Evolutionary conservation across 495 filamentous ascomycete species (phyloP), one percentile per base, ranked within the genome.

Genomic region (Penicillium malachiteum): DNA sequence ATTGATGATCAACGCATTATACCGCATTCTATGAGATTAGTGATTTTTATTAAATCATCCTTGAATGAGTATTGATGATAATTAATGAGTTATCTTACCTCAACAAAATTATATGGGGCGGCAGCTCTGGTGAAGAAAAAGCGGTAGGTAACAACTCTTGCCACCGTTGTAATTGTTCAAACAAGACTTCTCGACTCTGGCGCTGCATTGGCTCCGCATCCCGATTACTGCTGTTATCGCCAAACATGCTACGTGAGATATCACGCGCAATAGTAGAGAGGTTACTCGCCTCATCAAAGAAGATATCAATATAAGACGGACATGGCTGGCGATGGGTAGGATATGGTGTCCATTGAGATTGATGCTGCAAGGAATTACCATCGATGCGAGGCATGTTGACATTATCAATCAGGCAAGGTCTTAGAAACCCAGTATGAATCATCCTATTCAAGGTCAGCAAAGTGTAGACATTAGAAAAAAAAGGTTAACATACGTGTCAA

Each of bases 231-330:
- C 26, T 41, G 5, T 49, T 18, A 17, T 14, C 54, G 3, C 63
- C 56, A 49, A 76, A 78, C 53, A 76, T 68, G 11, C 51, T 65
- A 16, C 62, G 66, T 5, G 76, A 78, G 21, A 78, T 74, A 53
- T 77, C 73, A 7, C 72, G 60, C 5, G 73, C 67, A 42, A 78
- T 76, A 1, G 71, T 69, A 11, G 70, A 75, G 14, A 78, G 40
- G 38, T 69, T 70, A 55, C 71, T 75, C 11, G 69, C 64, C 47
- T 75, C 64, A 8, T 74, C 70, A 41, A 78, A 75, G 50, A 69
- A 78, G 18, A 70, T 63, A 37, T 64, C 66, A 11, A 72, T 46
- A 37, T 69, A 69, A 1, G 73, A 66, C 6, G 65, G 66, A 3
- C 72, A 64, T 2, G 65, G 39, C 9, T 64, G 46, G 4, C 71